Base-by-base conservation (phyloP, 2,329 filamentous ascomycete species). In the Amphichorda felina region DNA sequence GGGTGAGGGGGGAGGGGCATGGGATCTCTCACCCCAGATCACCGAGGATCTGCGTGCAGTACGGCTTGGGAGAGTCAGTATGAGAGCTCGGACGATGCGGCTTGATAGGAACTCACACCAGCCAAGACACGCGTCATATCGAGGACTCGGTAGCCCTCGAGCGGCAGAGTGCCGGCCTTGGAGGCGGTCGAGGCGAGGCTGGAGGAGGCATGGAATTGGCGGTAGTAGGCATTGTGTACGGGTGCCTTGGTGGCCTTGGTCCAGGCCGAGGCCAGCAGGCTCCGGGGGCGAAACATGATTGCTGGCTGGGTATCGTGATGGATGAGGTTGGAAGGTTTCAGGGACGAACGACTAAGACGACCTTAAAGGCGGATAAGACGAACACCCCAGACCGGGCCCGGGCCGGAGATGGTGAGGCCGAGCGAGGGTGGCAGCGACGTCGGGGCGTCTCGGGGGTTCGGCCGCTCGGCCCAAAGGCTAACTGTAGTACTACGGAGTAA, bases 121-220 rank as follows among this genome's bases (percentile, higher is more conserved):
- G 91, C 91, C 43, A 98, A 63, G 2, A 98, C 91, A 61, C 91
- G 75, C 4, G 89, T 96, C 87, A 98, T 93, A 56, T 98, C 91
- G 42, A 98, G 69, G 11, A 96, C 88, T 37, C 83, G 78, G 47
- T 91, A 81, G 1, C 91, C 91, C 25, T 85, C 75, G 47, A 98
- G 68, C 16, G 91, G 89, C 22, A 76, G 57, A 15, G 48, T 38
- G 28, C 39, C 42, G 13, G 13, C 16, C n/a, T n/a, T n/a, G n/a
- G n/a, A n/a, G 13, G 30, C 33, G 22, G 30, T 8, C 4, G 35
- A 11, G 15, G 30, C 30, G 19, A 18, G 34, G 7, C n/a, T 16
- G 10, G 17, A 24, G 17, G 26, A 36, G n/a, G n/a, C n/a, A n/a
- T n/a, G 15, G 29, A 28, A 19, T 19, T 13, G 25, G 35, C 35